Evolutionary conservation across 805 yeast species (phyloP), one percentile per base, ranked within the genome.

Genomic region (Jamesozyma rosinii): DNA sequence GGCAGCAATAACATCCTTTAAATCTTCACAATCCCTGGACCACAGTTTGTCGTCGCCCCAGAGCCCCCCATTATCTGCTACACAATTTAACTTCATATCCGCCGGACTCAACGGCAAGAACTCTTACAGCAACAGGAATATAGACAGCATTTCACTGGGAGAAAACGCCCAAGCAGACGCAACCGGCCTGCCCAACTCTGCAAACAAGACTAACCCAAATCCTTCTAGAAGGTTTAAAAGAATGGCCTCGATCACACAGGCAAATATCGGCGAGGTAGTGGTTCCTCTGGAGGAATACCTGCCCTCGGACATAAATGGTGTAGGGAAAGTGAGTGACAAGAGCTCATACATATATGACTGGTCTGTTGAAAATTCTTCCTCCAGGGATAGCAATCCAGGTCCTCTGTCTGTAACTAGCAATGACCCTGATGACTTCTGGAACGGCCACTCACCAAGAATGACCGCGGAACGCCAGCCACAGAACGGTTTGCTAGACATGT

Each of bases 401-500:
- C 37, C 38, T 6, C 38, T 37, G 5, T 39, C 38, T 3, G 20
- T 35, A 3, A 39, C 38, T 5, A 37, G 45, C 18, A 35, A 35
- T 21, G 42, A 43, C n/a, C 40, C 1, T 58, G 45, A 43, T 27
- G 51, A 46, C 11, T 44, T 39, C 22, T 20, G 36, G 26, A 5
- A n/a, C 6, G 20, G 21, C 14, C 21, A 30, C 21, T n/a, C 13
- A 3, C 20, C 41, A 9, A 38, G 15, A 4, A 4, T n/a, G 8
- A 20, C 30, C 14, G 11, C 15, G 2, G 38, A 43, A 18, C 31
- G 38, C 11, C 35, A 27, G 14, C 8, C 9, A 6, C 42, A 34
- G 6, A 63, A 57, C 44, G 75, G 75, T 1, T 53, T 69, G 17
- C 46, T 70, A 37, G 75, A 71, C 47, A 55, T 67, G 44, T 66